A percentile compares a stretch with the other conserved stretches of the same genome.
These are phyloP conservation scores for Trypanosomatidae sp. DNA, from an alignment of 208 protist species.

Conservation along the genomic window DNA sequence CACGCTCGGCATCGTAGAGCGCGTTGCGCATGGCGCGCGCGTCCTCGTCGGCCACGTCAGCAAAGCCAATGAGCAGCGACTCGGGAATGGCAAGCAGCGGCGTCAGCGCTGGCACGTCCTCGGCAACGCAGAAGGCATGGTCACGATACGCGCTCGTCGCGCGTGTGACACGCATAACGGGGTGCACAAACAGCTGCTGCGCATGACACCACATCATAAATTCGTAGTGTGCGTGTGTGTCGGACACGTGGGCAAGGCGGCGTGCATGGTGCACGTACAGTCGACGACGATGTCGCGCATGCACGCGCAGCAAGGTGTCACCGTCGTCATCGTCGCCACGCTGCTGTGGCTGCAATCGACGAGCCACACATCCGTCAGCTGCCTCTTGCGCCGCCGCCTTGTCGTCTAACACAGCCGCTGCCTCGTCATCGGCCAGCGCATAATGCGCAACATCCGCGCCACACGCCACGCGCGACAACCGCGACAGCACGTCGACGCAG, in stretches of 20 bases:
- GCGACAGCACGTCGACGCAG: too few species aligned
- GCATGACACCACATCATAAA: constrained; percentile 86
- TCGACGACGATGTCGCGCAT: constrained; percentile 35
- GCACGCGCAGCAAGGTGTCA: constrained; percentile 5
- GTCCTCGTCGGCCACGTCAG: constrained; percentile 12
- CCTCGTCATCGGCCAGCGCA: too few species aligned
- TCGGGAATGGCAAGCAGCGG: constrained; percentile 79
- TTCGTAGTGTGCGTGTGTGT: constrained; percentile 63
- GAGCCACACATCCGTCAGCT: too few species aligned
- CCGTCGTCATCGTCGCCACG: neutral
- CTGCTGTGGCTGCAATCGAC: neutral
- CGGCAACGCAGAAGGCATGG: constrained; percentile 48
- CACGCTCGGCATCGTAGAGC: constrained; percentile 41
- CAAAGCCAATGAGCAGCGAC: constrained; percentile 59
- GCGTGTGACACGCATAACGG: constrained; percentile 23
- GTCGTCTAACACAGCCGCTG: too few species aligned
- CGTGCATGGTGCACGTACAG: constrained; percentile 41
- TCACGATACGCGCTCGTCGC: constrained; percentile 44
- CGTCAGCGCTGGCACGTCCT: constrained; percentile 32
- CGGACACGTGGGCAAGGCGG: constrained; percentile 42
- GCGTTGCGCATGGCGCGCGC: constrained; percentile 20
- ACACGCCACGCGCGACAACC: too few species aligned
- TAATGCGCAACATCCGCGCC: too few species aligned
- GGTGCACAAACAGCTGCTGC: constrained; percentile 66
- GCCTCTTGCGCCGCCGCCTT: too few species aligned